Percentiles rank a stretch among this genome's conserved stretches.
Conservation (phyloP, 805 yeast genomes). For the Lachancea cidri region DNA sequence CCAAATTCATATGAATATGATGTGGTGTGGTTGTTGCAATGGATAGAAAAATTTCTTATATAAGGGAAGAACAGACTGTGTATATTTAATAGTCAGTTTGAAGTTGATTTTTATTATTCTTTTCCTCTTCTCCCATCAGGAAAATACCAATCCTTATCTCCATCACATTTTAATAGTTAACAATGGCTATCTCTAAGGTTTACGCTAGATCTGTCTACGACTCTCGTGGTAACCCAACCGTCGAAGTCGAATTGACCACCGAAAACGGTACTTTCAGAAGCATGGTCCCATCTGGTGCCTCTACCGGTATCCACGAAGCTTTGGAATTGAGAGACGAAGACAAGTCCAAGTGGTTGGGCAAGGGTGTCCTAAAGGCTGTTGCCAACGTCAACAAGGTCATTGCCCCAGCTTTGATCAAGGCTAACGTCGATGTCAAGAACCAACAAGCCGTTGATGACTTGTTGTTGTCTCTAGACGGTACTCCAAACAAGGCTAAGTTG, state of each 20-base stretch:
- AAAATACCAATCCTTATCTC: conserved; percentile 10
- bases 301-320: conserved; percentile 99
- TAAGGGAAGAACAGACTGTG: not conserved
- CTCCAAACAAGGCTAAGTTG: conserved; percentile 92
- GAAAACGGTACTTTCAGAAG: conserved; percentile 92
- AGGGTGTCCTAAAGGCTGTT: conserved; percentile 97
- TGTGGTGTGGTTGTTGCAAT: conserved; percentile 1
- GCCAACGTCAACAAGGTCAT: conserved; percentile 90
- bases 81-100: not conserved
- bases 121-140: conserved; percentile 14
- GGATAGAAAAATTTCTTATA: conserved; percentile 1
- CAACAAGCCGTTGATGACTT: conserved; percentile 85
- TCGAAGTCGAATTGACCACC: conserved; percentile 94
- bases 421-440: conserved; percentile 76
- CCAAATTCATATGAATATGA: not conserved
- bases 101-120: conserved; percentile 3
- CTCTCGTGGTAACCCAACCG: conserved; percentile 99
- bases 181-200: conserved; percentile 82
- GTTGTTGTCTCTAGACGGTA: conserved; percentile 85
- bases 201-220: conserved; percentile 97
- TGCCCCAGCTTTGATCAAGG: conserved; percentile 88
- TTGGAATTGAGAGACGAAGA: conserved; percentile 97
- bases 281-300: conserved; percentile 99
- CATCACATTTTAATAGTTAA: conserved; percentile 5
- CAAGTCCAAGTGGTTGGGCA: conserved; percentile 96